phyloP scores from a whole-genome alignment of 352 stramenopile genomes.

The Phytophthora brassicae region DNA sequence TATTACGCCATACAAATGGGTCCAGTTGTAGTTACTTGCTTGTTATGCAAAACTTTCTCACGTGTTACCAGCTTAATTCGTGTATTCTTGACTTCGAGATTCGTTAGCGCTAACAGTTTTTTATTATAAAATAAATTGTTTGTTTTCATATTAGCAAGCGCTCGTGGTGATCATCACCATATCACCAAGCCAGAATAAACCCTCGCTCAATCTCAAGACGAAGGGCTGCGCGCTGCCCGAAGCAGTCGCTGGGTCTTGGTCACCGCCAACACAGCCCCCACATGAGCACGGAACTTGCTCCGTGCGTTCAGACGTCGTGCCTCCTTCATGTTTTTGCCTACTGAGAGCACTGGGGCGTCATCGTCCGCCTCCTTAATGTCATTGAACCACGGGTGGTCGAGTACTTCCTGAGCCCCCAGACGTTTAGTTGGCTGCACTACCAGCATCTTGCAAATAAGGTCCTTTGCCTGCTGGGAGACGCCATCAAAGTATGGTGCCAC shows the following conservation, averaged over 20 bases:
- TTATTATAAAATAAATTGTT: slow-evolving; percentile 1
- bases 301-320: slow-evolving; percentile 49
- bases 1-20: no score
- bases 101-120: no score
- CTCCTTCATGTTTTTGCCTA: slow-evolving; percentile 83
- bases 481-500: slow-evolving; percentile 91
- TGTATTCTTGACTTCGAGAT: no score
- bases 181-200: not conserved
- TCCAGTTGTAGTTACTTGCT: no score
- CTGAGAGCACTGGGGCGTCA: slow-evolving; percentile 44
- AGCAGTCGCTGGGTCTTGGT: slow-evolving; percentile 79
- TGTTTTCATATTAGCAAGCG: slow-evolving; percentile 9
- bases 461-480: slow-evolving; percentile 90
- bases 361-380: slow-evolving; percentile 68
- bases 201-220: slow-evolving; percentile 1
- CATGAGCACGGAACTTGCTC: slow-evolving; percentile 69
- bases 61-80: not conserved
- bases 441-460: slow-evolving; percentile 93
- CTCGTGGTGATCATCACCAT: not conserved
- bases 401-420: slow-evolving; percentile 68
- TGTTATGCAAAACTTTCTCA: no score
- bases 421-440: slow-evolving; percentile 86
- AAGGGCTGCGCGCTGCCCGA: slow-evolving; percentile 27
- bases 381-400: slow-evolving; percentile 74
- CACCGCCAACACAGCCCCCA: slow-evolving; percentile 73